Conservation (phyloP, 1,284 basidiomycete species). For the Ceratobasidium sp. region DNA sequence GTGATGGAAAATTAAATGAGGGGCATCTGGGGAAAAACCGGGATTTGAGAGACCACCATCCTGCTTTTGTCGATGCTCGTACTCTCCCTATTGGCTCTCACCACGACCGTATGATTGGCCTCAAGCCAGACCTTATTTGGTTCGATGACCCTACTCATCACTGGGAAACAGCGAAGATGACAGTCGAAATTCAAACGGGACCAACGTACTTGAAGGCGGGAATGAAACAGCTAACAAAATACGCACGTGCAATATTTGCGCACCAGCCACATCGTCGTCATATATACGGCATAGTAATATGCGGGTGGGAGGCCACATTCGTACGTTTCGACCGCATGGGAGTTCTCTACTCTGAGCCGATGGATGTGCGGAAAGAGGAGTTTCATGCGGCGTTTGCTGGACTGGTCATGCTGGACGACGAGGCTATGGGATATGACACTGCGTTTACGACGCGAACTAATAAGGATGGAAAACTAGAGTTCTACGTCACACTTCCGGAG, state of each 20-base stretch:
- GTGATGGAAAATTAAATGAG: too few relatives aligned
- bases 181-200: conserved; percentile 6
- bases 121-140: conserved; percentile 21
- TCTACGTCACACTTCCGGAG: conserved; percentile 15
- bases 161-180: conserved; percentile 21
- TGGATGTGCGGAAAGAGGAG: background rate
- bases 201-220: background rate
- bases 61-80: background rate
- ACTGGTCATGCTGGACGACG: background rate
- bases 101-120: background rate
- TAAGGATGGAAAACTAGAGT: background rate
- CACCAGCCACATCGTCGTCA: conserved; percentile 31
- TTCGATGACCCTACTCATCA: conserved; percentile 1
- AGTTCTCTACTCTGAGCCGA: conserved; percentile 4
- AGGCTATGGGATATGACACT: background rate
- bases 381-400: conserved; percentile 19
- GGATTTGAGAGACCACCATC: too few relatives aligned
- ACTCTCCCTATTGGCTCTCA: background rate
- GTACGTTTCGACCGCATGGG: conserved; percentile 22
- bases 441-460: background rate
- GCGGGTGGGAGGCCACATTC: background rate
- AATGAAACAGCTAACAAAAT: conserved; percentile 20
- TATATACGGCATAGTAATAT: conserved; percentile 12
- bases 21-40: too few relatives aligned
- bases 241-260: conserved; percentile 15